Base-by-base conservation (phyloP, 2,329 filamentous ascomycete genomes). In the Sporothrix curviconia region DNA sequence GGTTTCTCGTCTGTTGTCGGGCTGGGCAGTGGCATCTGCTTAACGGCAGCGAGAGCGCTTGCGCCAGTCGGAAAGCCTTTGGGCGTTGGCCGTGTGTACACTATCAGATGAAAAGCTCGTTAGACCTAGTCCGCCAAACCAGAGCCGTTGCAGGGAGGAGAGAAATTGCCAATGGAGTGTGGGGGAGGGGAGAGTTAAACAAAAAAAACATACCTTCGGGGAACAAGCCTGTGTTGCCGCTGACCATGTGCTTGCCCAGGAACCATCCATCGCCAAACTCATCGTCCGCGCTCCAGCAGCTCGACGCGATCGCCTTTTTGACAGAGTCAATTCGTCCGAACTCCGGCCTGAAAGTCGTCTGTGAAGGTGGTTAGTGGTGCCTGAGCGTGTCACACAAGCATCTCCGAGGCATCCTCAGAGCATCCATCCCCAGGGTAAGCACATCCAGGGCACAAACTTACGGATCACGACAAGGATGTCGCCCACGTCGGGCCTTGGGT, bases 331-430 rank as follows among this genome's bases (percentile, higher is more conserved):
- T 78, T 99, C 94, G 74, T 99, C 94, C 58, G 89, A 87, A 71
- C 91, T 95, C 94, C 85, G 58, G 92, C 92, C 65, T 85, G 78
- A 71, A 99, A 97, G 73, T 96, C 91, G 74, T 99, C 90, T 95
- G 62, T 36, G 14, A 25, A n/a, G 14, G 25, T 57, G 4, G 37
- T 57, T 42, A 55, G 40, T 11, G n/a, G n/a, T n/a, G n/a, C 17
- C 32, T 15, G 24, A 9, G 25, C 8, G 14, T 9, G 14, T 2
- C n/a, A 34, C 12, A 15, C 2, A 22, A 4, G 8, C 37, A 34
- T 17, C 7, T 14, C 19, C n/a, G 12, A 5, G 15, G 22, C 19
- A 12, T 37, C 25, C 30, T 24, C 8, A 4, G 43, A 24, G 32
- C 4, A 12, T 25, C 5, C 12, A 7, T 25, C 14, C 25, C 14